Conservation (phyloP, 2,329 filamentous ascomycete genomes). For the Claviceps sp. region DNA sequence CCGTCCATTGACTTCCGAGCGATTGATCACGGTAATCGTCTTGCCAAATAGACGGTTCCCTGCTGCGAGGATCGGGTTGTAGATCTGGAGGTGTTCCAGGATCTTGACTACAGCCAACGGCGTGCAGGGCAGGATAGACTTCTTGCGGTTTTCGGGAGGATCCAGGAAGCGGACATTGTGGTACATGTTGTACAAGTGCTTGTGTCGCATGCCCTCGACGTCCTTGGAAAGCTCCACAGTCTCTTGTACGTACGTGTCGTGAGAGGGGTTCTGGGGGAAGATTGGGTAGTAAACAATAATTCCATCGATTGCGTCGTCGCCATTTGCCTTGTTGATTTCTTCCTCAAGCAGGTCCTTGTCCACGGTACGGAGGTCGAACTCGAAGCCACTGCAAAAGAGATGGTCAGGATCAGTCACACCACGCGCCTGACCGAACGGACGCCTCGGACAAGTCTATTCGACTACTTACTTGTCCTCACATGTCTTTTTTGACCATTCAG, state of each 20-base stretch:
- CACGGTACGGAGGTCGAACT: slow-evolving; percentile 72
- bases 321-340: slow-evolving; percentile 72
- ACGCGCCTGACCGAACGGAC: not conserved
- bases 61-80: slow-evolving; percentile 86
- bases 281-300: slow-evolving; percentile 99
- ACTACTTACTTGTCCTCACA: slow-evolving; percentile 79
- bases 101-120: slow-evolving; percentile 95
- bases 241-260: slow-evolving; percentile 94
- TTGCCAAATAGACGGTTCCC: slow-evolving; percentile 89
- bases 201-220: slow-evolving; percentile 87
- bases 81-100: slow-evolving; percentile 86
- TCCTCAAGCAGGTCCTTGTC: slow-evolving; percentile 85
- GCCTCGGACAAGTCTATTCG: not conserved
- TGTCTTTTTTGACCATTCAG: slow-evolving; percentile 94
- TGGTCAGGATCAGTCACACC: slow-evolving; percentile 6
- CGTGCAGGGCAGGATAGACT: slow-evolving; percentile 90
- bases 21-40: slow-evolving; percentile 92
- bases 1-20: slow-evolving; percentile 87
- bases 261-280: slow-evolving; percentile 63
- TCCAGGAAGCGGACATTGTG: slow-evolving; percentile 95
- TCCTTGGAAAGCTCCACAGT: slow-evolving; percentile 84
- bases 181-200: slow-evolving; percentile 98
- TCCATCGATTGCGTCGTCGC: slow-evolving; percentile 62
- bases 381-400: slow-evolving; percentile 55
- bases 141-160: slow-evolving; percentile 59